Evolutionary conservation across 2,329 filamentous ascomycete species (phyloP), one percentile per base, ranked within the genome.

Genomic region (Alternaria arborescens): DNA sequence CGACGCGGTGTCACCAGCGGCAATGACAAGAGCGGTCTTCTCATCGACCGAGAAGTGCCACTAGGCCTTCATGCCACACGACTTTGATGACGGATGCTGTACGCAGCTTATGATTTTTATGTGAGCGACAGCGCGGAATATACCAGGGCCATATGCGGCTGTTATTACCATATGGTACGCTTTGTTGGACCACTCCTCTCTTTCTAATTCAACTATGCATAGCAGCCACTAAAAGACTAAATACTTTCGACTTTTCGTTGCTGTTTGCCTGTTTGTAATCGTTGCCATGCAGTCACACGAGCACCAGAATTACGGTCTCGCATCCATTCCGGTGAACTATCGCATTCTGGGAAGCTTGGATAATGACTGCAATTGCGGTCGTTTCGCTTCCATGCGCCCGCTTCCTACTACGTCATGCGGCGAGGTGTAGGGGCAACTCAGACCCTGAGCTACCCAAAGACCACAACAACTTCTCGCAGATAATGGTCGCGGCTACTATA

Each of bases 121-220:
- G 54, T 53, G 36, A 58, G 50, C 54, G 47, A 36, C 22, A 40
- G 50, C 47, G 47, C 44, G 55, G 24, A 60, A 60, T 60, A 67
- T 62, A 61, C 58, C 64, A 62, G 62, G 62, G 62, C 64, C 60
- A 61, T 28, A 38, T 42, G 59, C 52, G 55, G 53, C 60, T 60
- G 51, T 61, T 55, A 64, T 54, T 34, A 60, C 61, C 47, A 66
- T 59, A 56, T 64, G 57, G 61, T 69, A 68, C 48, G 66, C 62
- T 68, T 59, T 52, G 55, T 62, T 47, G 53, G 46, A 43, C 51
- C 52, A 58, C n/a, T 57, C 42, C 60, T 62, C 60, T 55, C 63
- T 46, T 58, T 61, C 43, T 57, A 55, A 36, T 48, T 20, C 40
- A 42, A 42, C 11, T 54, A 38, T 14, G 43, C 40, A 64, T 60